Percentiles rank a stretch among this genome's conserved stretches.
Conservation (phyloP, 2,329 filamentous ascomycete species). For the Gnomoniopsis smithogilvyi region DNA sequence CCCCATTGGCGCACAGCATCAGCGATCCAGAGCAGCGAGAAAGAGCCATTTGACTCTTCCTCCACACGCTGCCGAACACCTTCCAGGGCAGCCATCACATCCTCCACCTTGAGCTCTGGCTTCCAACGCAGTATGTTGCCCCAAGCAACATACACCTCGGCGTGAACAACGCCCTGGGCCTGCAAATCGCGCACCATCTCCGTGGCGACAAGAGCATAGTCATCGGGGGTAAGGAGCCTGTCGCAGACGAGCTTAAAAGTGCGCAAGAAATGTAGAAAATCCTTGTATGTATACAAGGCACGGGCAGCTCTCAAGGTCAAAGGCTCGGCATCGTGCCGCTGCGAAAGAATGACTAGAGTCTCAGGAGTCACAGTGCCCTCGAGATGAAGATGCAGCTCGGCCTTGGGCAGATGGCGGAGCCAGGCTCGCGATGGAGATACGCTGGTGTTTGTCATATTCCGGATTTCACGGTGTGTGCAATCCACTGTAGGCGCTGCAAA, state of each 20-base stretch:
- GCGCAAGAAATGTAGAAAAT: slow-evolving; percentile 17
- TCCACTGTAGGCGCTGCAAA: background rate
- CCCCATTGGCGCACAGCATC: slow-evolving; percentile 17
- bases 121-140: slow-evolving; percentile 19
- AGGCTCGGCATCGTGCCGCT: slow-evolving; percentile 15
- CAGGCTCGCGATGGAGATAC: background rate
- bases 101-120: slow-evolving; percentile 12
- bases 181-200: slow-evolving; percentile 17
- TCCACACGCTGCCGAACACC: slow-evolving; percentile 4
- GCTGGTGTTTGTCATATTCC: background rate
- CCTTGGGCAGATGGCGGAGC: slow-evolving; percentile 16
- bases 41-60: background rate
- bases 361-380: slow-evolving; percentile 19
- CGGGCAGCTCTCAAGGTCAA: slow-evolving; percentile 17
- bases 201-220: slow-evolving; percentile 15
- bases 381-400: slow-evolving; percentile 19
- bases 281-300: slow-evolving; percentile 16
- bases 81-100: slow-evolving; percentile 18
- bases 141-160: slow-evolving; percentile 19
- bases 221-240: slow-evolving; percentile 13
- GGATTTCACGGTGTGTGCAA: background rate
- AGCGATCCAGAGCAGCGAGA: slow-evolving; percentile 17
- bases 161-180: slow-evolving; percentile 16
- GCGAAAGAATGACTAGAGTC: slow-evolving; percentile 17
- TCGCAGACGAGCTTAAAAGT: slow-evolving; percentile 18